A percentile compares a stretch with the other conserved stretches of the same genome.
phyloP scores from a whole-genome alignment of 176 grass and related monocot genomes.

The Cymbopogon citratus region DNA sequence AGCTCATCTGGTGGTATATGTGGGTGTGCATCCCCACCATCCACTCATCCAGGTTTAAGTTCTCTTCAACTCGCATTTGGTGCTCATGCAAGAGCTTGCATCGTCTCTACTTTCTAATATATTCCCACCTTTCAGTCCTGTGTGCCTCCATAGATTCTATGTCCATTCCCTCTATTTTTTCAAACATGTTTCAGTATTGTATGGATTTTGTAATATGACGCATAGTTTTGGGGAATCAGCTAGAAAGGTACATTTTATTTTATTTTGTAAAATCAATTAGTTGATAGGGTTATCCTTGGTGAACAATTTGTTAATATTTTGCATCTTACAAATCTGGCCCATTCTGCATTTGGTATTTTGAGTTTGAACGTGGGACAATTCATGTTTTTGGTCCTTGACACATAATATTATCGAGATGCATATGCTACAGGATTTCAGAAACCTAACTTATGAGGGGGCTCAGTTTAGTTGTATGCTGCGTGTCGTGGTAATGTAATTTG shows the following conservation, averaged over 20 bases:
- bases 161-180: not conserved
- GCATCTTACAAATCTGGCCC: conserved; percentile 5
- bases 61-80: not conserved
- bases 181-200: not conserved
- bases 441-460: not conserved
- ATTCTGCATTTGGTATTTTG: conserved; percentile 1
- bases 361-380: not conserved
- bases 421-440: not conserved
- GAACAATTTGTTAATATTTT: not conserved
- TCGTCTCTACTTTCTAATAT: not conserved
- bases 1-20: no score
- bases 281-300: conserved; percentile 4
- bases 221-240: not conserved
- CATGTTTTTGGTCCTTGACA: not conserved
- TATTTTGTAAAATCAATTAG: not conserved
- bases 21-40: no score
- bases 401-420: not conserved
- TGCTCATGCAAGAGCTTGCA: not conserved
- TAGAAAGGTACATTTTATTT: conserved; percentile 4
- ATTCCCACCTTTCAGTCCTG: not conserved
- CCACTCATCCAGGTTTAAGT: no score
- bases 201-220: not conserved
- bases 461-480: not conserved
- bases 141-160: conserved; percentile 11
- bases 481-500: not conserved